Base-by-base conservation (phyloP, 2,329 filamentous ascomycete species). In the Fusarium pseudocircinatum region DNA sequence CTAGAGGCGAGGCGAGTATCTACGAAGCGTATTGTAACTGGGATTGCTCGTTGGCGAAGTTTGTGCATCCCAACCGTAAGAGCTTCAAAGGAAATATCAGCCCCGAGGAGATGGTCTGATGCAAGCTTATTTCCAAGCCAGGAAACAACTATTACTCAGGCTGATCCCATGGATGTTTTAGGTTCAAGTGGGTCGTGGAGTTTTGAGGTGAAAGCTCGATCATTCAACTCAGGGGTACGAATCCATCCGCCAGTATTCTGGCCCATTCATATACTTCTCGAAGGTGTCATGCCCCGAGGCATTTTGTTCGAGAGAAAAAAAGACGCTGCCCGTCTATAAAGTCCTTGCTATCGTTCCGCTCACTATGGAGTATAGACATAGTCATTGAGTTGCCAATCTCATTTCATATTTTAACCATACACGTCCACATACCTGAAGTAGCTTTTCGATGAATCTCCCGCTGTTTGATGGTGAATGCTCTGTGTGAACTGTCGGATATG, bases 21-120 rank as follows among this genome's bases (percentile, higher is more conserved):
- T 28, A 37, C 11, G 46, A 47, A 7, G 32, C 47, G 34, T 49
- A 42, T 15, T 71, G 67, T 62, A 22, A 14, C 22, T 67, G 67
- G 69, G 62, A 62, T 34, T 37, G 39, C n/a, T 58, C 44, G 4
- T 44, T 46, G 14, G 37, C 46, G 2, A 46, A 36, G 37, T 71
- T 57, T 58, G 62, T 71, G 18, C 56, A 71, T 28, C 40, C 44
- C 32, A 46, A 56, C 9, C 52, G 37, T 20, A 67, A 67, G 30
- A 40, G 10, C 15, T 71, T 63, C 16, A 44, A 36, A 11, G 46
- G 47, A 11, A 72, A 71, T 9, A 18, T 24, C 10, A 53, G 26
- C 13, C 69, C 62, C 4, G 52, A 59, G 39, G 43, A 71, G 10
- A 68, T 71, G 57, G 62, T 71, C n/a, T 68, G 39, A 71, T 28